phyloP scores from a whole-genome alignment of 2,329 filamentous ascomycete species.

The Colletotrichum costaricense region DNA sequence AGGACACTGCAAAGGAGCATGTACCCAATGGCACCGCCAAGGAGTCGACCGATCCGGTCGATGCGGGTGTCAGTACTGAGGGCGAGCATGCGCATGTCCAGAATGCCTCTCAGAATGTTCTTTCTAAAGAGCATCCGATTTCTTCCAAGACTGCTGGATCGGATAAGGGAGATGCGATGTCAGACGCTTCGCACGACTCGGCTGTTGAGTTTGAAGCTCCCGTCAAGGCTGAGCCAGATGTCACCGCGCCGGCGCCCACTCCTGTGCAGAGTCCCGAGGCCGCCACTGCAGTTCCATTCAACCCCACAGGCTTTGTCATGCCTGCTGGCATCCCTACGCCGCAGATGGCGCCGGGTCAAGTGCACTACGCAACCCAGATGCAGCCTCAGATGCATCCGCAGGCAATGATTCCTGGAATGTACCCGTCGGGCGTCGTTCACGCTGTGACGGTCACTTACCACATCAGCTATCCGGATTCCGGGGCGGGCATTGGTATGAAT shows the following conservation, averaged over 20 bases:
- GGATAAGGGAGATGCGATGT: background rate
- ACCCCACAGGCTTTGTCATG: background rate
- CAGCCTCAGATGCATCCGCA: background rate
- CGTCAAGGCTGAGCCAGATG: background rate
- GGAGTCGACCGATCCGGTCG: background rate
- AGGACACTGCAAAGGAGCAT: background rate
- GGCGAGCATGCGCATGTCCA: background rate
- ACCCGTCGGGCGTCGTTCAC: background rate
- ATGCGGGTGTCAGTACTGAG: background rate
- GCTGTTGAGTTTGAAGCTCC: background rate
- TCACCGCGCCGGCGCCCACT: background rate
- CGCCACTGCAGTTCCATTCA: background rate
- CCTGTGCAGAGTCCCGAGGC: background rate
- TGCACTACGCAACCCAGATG: background rate
- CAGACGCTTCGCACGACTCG: background rate
- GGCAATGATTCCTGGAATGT: background rate
- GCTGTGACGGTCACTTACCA: slow-evolving; percentile 29
- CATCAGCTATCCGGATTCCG: background rate
- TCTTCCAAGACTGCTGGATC: background rate
- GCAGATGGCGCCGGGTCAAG: background rate
- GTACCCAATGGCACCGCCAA: too few species aligned
- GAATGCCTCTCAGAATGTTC: background rate
- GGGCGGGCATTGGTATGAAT: background rate
- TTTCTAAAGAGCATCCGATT: background rate
- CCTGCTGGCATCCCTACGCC: background rate